phyloP scores from a whole-genome alignment of 352 stramenopile genomes.

The Phytophthora lateralis region DNA sequence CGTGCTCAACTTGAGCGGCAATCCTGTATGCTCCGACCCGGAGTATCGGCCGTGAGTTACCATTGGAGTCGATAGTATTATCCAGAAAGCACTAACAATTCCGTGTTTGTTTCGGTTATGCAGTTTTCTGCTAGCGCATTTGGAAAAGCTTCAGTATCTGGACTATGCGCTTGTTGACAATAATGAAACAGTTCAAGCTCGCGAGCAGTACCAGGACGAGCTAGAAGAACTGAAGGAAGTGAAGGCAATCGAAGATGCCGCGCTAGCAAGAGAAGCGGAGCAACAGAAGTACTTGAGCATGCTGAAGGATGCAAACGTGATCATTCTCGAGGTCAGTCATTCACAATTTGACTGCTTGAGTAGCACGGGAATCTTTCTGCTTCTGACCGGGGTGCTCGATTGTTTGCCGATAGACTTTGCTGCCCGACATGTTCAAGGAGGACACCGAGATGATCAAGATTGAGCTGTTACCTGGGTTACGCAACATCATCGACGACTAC shows the following conservation, averaged over 20 bases:
- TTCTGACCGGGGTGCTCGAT: neutral
- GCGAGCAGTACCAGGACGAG: slow-evolving; percentile 92
- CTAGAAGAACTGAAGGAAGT: slow-evolving; percentile 84
- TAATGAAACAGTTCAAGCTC: slow-evolving; percentile 74
- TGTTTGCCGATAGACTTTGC: slow-evolving; percentile 57
- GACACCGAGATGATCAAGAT: slow-evolving; percentile 93
- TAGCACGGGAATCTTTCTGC: neutral
- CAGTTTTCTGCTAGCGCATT: slow-evolving; percentile 90
- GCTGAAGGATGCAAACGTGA: slow-evolving; percentile 87
- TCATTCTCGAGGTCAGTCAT: slow-evolving; percentile 71
- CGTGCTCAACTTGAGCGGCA: slow-evolving; percentile 92
- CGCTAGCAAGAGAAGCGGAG: slow-evolving; percentile 72
- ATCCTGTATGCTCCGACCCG: slow-evolving; percentile 91
- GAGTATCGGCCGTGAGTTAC: slow-evolving; percentile 88
- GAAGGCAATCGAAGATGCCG: slow-evolving; percentile 86
- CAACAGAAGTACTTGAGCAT: slow-evolving; percentile 81
- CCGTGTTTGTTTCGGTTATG: neutral
- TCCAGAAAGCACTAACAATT: slow-evolving; percentile 1
- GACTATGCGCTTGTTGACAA: slow-evolving; percentile 92
- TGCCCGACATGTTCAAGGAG: slow-evolving; percentile 93
- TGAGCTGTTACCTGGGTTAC: slow-evolving; percentile 86
- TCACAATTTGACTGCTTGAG: neutral
- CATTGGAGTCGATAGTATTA: neutral
- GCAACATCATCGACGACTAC: slow-evolving; percentile 92
- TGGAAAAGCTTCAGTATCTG: slow-evolving; percentile 93